Percentiles rank a stretch among this genome's conserved stretches.
These are phyloP conservation scores for Cucurbita maxima DNA, from an alignment of 306 rosid species.

Conservation along the genomic window DNA sequence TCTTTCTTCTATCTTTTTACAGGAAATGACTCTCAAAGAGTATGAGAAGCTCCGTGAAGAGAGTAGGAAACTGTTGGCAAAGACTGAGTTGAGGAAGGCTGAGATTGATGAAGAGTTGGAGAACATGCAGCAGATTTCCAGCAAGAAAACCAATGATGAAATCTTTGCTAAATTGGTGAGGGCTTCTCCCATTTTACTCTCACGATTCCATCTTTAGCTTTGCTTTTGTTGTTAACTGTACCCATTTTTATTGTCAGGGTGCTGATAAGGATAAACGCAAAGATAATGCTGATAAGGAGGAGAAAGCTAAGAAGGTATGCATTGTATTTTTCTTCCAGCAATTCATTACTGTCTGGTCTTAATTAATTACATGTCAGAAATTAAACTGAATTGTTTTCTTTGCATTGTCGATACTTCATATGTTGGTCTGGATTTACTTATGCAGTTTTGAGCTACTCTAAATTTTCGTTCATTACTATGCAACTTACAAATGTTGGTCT, in stretches of 20 bases:
- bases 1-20: neutral
- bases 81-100: conserved; percentile 67
- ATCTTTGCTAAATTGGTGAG: conserved; percentile 72
- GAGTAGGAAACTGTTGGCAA: conserved; percentile 65
- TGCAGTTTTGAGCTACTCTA: neutral
- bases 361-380: neutral
- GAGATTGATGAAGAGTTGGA: conserved; percentile 49
- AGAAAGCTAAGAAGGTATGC: conserved; percentile 72
- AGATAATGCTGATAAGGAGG: conserved; percentile 74
- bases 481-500: neutral
- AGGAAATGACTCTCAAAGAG: conserved; percentile 97
- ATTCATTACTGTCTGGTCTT: neutral
- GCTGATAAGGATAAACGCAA: conserved; percentile 86
- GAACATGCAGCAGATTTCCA: conserved; percentile 71
- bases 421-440: neutral
- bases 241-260: conserved; percentile 26
- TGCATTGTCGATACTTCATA: neutral
- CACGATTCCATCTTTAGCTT: neutral
- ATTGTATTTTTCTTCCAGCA: neutral
- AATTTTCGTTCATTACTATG: too few relatives aligned
- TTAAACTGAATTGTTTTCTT: neutral
- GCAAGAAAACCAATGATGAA: conserved; percentile 61
- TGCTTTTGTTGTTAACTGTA: neutral
- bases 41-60: conserved; percentile 79
- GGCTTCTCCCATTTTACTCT: neutral